Conservation (phyloP, 352 stramenopile species). For the Phytophthora multivora region DNA sequence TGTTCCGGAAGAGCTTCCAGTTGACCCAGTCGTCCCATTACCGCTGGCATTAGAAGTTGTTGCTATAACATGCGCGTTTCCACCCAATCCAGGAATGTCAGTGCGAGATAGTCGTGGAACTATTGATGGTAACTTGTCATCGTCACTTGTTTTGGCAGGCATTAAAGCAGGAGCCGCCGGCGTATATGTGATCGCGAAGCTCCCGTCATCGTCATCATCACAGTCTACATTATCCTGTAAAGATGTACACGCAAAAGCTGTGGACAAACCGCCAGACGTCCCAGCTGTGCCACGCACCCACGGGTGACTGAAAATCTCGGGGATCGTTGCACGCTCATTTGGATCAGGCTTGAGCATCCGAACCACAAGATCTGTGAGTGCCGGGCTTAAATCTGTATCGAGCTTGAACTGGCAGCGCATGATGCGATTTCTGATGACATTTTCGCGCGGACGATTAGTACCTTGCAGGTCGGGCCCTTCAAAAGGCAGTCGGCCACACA, state of each 20-base stretch:
- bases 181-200: slow-evolving; percentile 59
- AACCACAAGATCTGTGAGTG: slow-evolving; percentile 72
- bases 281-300: slow-evolving; percentile 67
- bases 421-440: slow-evolving; percentile 86
- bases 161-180: slow-evolving; percentile 34
- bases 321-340: slow-evolving; percentile 80
- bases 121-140: slow-evolving; percentile 71
- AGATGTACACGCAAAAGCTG: slow-evolving; percentile 21
- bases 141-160: slow-evolving; percentile 30
- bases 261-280: slow-evolving; percentile 35
- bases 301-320: slow-evolving; percentile 85
- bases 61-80: slow-evolving; percentile 2
- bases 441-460: slow-evolving; percentile 75
- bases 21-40: background rate
- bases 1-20: slow-evolving; percentile 31
- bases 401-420: slow-evolving; percentile 88
- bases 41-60: slow-evolving; percentile 4
- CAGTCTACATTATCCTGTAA: slow-evolving; percentile 34
- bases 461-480: slow-evolving; percentile 80
- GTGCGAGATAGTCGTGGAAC: slow-evolving; percentile 49
- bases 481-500: slow-evolving; percentile 84
- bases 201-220: slow-evolving; percentile 52
- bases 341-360: slow-evolving; percentile 85
- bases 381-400: slow-evolving; percentile 71
- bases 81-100: slow-evolving; percentile 26